Evolutionary conservation across 495 filamentous ascomycete species (phyloP).

Genomic region (Neurospora sp.): DNA sequence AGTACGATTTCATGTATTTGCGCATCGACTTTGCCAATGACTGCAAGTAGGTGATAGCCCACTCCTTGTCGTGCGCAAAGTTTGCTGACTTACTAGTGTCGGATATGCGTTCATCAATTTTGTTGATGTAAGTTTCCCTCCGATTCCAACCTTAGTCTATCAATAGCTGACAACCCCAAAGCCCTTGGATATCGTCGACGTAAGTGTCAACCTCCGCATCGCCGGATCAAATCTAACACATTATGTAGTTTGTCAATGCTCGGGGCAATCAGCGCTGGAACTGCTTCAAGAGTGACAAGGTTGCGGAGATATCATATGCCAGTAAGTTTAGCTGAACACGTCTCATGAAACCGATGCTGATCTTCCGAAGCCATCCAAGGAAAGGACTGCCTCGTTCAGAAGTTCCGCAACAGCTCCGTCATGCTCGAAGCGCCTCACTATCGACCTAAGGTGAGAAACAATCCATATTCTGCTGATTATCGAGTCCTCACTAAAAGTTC

Average conservation of each 20-base stretch:
- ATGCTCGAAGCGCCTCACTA: slow-evolving; percentile 76
- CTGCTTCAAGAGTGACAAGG: slow-evolving; percentile 71
- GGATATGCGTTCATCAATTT: slow-evolving; percentile 99
- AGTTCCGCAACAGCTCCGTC: slow-evolving; percentile 92
- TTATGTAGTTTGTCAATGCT: slow-evolving; percentile 58
- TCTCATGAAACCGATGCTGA: slow-evolving; percentile 5
- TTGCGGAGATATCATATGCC: slow-evolving; percentile 86
- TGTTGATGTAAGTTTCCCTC: slow-evolving; percentile 51
- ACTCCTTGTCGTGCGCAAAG: background rate
- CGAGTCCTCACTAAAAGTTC: slow-evolving; percentile 4
- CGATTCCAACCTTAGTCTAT: background rate
- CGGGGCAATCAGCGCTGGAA: slow-evolving; percentile 70
- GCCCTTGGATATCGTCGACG: slow-evolving; percentile 64
- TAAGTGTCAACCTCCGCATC: slow-evolving; percentile 25
- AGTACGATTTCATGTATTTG: slow-evolving; percentile 91
- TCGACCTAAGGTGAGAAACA: slow-evolving; percentile 62
- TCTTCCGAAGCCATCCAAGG: slow-evolving; percentile 67
- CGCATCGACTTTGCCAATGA: slow-evolving; percentile 86
- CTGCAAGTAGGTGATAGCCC: slow-evolving; percentile 58
- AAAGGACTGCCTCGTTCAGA: slow-evolving; percentile 76
- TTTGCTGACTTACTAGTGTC: slow-evolving; percentile 50
- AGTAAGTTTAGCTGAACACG: slow-evolving; percentile 46
- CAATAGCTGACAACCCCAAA: slow-evolving; percentile 27
- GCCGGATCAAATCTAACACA: slow-evolving; percentile 20
- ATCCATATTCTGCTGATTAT: background rate